Evolutionary conservation across 805 yeast species (phyloP).

Genomic region (Starmerella sirachaensis): DNA sequence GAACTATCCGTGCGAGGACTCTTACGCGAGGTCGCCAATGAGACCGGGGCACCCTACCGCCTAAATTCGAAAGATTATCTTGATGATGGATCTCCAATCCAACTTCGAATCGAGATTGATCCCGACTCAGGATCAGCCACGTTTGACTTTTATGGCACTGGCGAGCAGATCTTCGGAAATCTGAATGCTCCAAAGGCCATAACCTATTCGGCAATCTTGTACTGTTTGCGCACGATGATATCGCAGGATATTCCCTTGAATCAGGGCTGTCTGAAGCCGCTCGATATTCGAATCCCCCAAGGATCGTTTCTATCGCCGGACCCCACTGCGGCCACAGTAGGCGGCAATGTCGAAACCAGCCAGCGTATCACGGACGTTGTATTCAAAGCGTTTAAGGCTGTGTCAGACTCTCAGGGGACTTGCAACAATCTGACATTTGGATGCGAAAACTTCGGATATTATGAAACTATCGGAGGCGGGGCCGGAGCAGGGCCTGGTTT

Average conservation of each 20-base stretch:
- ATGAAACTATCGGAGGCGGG: conserved; percentile 93
- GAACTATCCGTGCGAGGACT: conserved; percentile 52
- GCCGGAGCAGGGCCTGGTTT: conserved; percentile 84
- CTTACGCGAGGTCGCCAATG: conserved; percentile 36
- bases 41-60: conserved; percentile 24
- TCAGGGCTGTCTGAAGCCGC: conserved; percentile 81
- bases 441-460: conserved; percentile 53
- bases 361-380: conserved; percentile 87
- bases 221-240: conserved; percentile 74
- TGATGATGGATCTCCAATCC: conserved; percentile 29
- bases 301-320: conserved; percentile 61
- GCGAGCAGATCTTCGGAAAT: conserved; percentile 79
- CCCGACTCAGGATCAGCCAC: conserved; percentile 45
- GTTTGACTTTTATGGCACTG: conserved; percentile 79
- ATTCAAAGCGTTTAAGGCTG: conserved; percentile 71
- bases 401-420: conserved; percentile 94
- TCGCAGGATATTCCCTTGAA: conserved; percentile 82
- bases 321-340: conserved; percentile 82
- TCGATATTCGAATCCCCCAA: conserved; percentile 52
- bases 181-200: conserved; percentile 89
- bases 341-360: conserved; percentile 89
- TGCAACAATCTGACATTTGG: conserved; percentile 91
- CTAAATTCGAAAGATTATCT: conserved; percentile 25
- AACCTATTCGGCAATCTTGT: conserved; percentile 76
- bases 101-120: conserved; percentile 32